Conservation (phyloP, 768 basidiomycete species). For the Naematelia aurantialba region DNA sequence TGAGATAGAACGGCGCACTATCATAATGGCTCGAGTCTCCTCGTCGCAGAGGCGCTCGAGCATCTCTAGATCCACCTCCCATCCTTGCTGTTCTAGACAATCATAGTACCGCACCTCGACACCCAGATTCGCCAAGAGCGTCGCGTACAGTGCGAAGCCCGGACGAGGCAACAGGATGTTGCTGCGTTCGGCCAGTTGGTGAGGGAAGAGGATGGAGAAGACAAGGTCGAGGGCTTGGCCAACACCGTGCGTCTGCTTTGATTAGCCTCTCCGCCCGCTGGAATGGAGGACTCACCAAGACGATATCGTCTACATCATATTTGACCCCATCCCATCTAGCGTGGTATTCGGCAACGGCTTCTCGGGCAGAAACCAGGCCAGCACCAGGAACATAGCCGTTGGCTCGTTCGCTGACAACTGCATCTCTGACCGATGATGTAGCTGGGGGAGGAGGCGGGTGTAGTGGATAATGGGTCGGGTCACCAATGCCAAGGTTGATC, state of each 20-base stretch:
- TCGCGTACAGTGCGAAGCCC: constrained; percentile 50
- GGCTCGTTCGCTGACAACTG: constrained; percentile 26
- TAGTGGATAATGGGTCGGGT: constrained; percentile 49
- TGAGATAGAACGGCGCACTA: constrained; percentile 32
- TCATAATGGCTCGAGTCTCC: constrained; percentile 46
- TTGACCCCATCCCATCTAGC: constrained; percentile 41
- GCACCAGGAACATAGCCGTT: constrained; percentile 48
- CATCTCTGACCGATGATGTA: constrained; percentile 35
- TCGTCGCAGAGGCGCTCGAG: constrained; percentile 49
- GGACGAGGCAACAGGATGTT: constrained; percentile 50
- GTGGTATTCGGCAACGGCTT: constrained; percentile 50
- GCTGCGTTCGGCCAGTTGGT: constrained; percentile 24
- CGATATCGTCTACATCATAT: constrained; percentile 37
- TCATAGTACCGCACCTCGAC: constrained; percentile 50
- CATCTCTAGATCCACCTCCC: constrained; percentile 48
- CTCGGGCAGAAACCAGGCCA: constrained; percentile 41
- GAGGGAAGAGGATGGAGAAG: constrained; percentile 44
- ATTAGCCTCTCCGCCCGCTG: not conserved
- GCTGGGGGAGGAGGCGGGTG: constrained; percentile 42
- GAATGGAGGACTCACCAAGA: constrained; percentile 32
- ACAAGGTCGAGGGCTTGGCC: constrained; percentile 49
- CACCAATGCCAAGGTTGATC: constrained; percentile 52
- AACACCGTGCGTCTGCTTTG: constrained; percentile 47
- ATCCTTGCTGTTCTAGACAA: constrained; percentile 45
- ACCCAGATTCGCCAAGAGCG: constrained; percentile 37